Percentiles rank a stretch among this genome's conserved stretches.
Evolutionary conservation across 306 rosid genomes (phyloP).

Genomic region (Sicyos edulis): DNA sequence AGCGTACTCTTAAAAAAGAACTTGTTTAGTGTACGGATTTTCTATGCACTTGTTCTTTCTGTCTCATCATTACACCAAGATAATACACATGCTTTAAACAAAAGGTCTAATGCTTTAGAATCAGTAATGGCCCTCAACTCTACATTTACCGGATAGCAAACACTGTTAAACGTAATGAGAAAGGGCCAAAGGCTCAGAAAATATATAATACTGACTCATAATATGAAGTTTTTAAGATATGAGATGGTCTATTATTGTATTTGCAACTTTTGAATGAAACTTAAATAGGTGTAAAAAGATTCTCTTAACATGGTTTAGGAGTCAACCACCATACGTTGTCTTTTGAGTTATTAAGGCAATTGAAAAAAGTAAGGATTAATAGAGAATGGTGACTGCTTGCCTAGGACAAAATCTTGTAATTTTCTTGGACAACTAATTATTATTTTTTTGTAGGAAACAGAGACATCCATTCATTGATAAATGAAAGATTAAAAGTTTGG

Average conservation of each 20-base stretch:
- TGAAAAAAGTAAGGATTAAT: not conserved
- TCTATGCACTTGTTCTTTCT: not conserved
- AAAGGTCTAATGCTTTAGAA: not conserved
- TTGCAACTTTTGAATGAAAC: not conserved
- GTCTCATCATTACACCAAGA: not conserved
- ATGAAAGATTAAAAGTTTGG: too few relatives aligned
- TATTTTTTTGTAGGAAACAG: too few relatives aligned
- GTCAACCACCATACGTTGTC: not conserved
- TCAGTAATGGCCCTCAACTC: not conserved
- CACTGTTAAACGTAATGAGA: not conserved
- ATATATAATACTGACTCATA: not conserved
- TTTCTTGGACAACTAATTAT: not conserved
- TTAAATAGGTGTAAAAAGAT: not conserved
- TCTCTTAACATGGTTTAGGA: not conserved
- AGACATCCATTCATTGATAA: too few relatives aligned
- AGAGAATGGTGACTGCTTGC: not conserved
- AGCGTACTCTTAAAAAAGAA: not conserved
- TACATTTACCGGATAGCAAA: not conserved
- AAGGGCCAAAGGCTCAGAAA: not conserved
- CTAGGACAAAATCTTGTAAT: not conserved
- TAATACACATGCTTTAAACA: not conserved
- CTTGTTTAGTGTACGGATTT: not conserved
- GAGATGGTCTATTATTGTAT: not conserved
- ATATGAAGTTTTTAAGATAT: constrained; percentile 4
- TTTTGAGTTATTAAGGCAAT: not conserved